Evolutionary conservation across 768 basidiomycete species (phyloP), one percentile per base, ranked within the genome.

Genomic region (Pisolithus sp.): DNA sequence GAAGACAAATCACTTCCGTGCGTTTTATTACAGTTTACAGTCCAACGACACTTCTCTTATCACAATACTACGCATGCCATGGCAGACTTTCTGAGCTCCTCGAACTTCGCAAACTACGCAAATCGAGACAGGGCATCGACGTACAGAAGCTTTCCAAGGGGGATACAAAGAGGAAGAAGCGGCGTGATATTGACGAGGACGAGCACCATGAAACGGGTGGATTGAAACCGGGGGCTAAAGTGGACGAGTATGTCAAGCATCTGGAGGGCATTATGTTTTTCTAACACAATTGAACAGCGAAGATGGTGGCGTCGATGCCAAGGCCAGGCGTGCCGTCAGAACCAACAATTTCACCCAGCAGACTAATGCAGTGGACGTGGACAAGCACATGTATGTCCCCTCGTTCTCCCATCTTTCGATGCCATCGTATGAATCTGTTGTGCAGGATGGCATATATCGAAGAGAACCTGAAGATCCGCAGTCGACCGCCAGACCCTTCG

Each of bases 391-490:
- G 95, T 93, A 24, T 26, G 30, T 36, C n/a, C 20, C 18, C 13
- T 12, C 15, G 26, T 42, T 31, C 2, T 2, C 7, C 13, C 9
- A 21, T 15, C 50, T 45, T 52, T 36, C 28, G 47, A 44, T 30
- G 26, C 34, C 24, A 2, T 28, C 15, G 15, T 12, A 45, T 45
- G 6, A 8, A 24, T 20, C 28, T 9, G 5, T 18, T 46, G 39
- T 31, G 5, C 58, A 94, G 93, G 95, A 93, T 97, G 89, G 91
- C 88, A 2, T 98, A 95, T 63, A 98, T 99, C 46, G 96, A 98
- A 61, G 83, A 89, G 62, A 97, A 96, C 65, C 74, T 99, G 55
- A 85, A 79, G 65, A 78, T 90, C 30, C 83, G 83, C 4, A 79
- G 83, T 51, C 82, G 70, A 64, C 69, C 76, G 30, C 68, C 70